phyloP scores from a whole-genome alignment of 2,329 filamentous ascomycete species.

The Zymoseptoria pseudotritici region DNA sequence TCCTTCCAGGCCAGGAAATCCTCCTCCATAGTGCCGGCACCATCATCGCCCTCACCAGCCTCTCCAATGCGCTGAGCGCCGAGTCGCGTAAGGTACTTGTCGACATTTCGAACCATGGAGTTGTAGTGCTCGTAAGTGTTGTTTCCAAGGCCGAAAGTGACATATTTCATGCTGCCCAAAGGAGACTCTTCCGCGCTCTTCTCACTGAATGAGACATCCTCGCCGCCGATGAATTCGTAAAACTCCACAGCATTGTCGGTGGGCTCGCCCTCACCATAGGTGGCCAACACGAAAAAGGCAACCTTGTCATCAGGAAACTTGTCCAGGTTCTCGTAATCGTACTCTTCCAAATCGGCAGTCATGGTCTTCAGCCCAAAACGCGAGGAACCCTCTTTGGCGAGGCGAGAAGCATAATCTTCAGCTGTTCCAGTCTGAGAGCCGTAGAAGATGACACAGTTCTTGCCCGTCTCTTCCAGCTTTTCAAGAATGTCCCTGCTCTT shows the following conservation, averaged over 20 bases:
- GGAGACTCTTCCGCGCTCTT: constrained; percentile 59
- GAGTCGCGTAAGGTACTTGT: constrained; percentile 70
- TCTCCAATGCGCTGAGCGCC: constrained; percentile 78
- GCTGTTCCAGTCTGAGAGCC: constrained; percentile 97
- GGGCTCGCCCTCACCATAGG: constrained; percentile 95
- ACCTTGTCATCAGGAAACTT: constrained; percentile 82
- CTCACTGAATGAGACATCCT: constrained; percentile 75
- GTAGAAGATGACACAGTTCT: constrained; percentile 98
- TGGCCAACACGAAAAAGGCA: constrained; percentile 90
- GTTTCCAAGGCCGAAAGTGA: constrained; percentile 93
- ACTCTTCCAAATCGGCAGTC: constrained; percentile 96
- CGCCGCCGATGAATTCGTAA: constrained; percentile 86
- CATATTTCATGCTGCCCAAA: constrained; percentile 78
- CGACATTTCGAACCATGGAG: constrained; percentile 89
- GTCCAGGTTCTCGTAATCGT: constrained; percentile 92
- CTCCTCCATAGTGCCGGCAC: constrained; percentile 98
- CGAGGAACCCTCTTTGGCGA: constrained; percentile 96
- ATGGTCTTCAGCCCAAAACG: constrained; percentile 95
- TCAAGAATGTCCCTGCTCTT: constrained; percentile 89
- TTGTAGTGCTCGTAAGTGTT: constrained; percentile 99
- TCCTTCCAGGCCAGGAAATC: constrained; percentile 99
- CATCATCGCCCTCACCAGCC: constrained; percentile 93
- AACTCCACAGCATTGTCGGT: constrained; percentile 99
- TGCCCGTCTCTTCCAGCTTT: constrained; percentile 90
- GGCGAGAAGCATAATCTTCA: constrained; percentile 91